Conservation (phyloP, 805 yeast species). For the Saccharomyces jurei region DNA sequence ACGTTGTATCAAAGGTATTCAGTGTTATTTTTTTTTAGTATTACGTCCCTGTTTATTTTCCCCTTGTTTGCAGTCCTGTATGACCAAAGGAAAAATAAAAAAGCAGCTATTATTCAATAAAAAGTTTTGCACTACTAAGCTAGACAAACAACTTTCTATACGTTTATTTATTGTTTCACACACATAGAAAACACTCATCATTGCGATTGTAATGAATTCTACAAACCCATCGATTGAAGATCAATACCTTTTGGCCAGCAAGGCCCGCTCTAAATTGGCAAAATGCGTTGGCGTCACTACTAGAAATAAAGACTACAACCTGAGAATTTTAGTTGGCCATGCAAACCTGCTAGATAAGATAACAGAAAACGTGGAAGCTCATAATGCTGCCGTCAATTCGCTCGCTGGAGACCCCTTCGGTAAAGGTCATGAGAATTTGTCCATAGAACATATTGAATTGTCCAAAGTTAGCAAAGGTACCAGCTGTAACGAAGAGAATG, state of each 20-base stretch:
- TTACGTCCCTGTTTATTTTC: neutral
- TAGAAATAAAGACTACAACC: slow-evolving; percentile 17
- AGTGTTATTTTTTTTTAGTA: neutral
- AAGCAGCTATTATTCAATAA: neutral
- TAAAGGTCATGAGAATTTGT: neutral
- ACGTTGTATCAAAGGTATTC: neutral
- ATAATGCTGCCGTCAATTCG: neutral
- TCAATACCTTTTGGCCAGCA: slow-evolving; percentile 11
- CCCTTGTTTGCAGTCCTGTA: neutral
- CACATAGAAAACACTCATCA: neutral
- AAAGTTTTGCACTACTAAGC: neutral
- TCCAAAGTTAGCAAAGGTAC: neutral
- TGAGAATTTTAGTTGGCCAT: slow-evolving; percentile 28
- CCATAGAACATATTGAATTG: neutral
- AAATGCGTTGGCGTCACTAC: slow-evolving; percentile 11
- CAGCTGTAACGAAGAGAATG: slow-evolving; percentile 4
- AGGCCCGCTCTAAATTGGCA: slow-evolving; percentile 19
- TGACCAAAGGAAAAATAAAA: neutral
- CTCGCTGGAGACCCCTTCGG: neutral
- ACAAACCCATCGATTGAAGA: slow-evolving; percentile 1
- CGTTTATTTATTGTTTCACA: neutral
- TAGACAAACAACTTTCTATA: neutral
- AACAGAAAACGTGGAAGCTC: slow-evolving; percentile 14
- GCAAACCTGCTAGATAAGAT: slow-evolving; percentile 28
- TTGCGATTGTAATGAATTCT: neutral